Evolutionary conservation across 164 flowering plant genomes (phyloP).

Genomic region (Liquidambar formosana): DNA sequence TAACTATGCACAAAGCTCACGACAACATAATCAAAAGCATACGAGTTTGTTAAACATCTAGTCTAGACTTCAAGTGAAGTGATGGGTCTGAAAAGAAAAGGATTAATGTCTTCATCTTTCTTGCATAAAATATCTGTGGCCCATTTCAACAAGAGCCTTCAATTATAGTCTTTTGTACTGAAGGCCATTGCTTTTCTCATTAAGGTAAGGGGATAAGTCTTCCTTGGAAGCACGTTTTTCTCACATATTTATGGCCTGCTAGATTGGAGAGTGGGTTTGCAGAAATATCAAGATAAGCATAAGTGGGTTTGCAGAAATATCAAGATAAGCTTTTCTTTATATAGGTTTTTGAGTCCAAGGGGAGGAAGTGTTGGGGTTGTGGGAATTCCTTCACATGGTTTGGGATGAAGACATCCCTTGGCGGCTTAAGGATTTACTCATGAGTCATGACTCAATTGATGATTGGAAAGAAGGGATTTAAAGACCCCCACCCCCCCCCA

Average conservation of each 20-base stretch:
- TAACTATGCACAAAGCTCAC: too few relatives aligned
- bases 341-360: background rate
- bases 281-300: background rate
- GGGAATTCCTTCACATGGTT: too few relatives aligned
- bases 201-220: background rate
- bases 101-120: background rate
- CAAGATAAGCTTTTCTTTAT: background rate
- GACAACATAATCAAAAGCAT: too few relatives aligned
- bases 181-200: background rate
- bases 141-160: background rate
- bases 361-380: too few relatives aligned
- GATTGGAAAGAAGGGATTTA: too few relatives aligned
- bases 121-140: background rate
- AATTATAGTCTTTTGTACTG: background rate
- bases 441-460: too few relatives aligned
- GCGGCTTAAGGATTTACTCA: too few relatives aligned
- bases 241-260: background rate
- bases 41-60: background rate
- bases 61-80: background rate
- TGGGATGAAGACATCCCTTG: too few relatives aligned
- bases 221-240: background rate
- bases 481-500: too few relatives aligned
- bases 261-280: background rate
- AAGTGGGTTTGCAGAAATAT: background rate
- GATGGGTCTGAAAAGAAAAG: background rate